phyloP scores from a whole-genome alignment of 441 rosid genomes.

The Mallotus repandus region DNA sequence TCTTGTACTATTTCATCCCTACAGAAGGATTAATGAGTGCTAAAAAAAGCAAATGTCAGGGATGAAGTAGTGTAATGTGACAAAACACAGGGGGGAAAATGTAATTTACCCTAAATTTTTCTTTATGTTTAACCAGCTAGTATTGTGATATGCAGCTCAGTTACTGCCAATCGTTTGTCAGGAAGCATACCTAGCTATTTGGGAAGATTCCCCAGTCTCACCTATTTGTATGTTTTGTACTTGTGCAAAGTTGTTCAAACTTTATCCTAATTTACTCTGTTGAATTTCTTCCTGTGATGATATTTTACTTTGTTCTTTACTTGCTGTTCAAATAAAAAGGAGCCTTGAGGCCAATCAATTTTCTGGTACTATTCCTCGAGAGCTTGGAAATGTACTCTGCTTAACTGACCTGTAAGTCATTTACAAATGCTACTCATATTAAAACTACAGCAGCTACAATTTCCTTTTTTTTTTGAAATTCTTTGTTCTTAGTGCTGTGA shows the following conservation, averaged over 20 bases:
- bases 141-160: slow-evolving; percentile 14
- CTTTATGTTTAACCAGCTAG: not conserved
- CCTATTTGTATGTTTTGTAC: slow-evolving; percentile 5
- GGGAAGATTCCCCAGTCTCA: slow-evolving; percentile 3
- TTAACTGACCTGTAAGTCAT: not conserved
- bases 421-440: not conserved
- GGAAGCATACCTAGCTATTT: slow-evolving; percentile 11
- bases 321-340: slow-evolving; percentile 1
- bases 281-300: not conserved
- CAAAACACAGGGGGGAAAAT: too few relatives aligned
- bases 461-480: not conserved
- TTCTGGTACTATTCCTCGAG: slow-evolving; percentile 14
- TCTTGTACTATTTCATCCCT: too few relatives aligned
- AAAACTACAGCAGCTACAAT: not conserved
- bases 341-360: slow-evolving; percentile 17
- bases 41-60: too few relatives aligned
- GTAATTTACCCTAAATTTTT: too few relatives aligned
- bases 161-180: slow-evolving; percentile 11
- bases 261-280: not conserved
- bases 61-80: too few relatives aligned
- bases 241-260: not conserved
- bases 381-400: slow-evolving; percentile 18
- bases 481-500: not conserved
- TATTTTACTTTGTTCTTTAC: not conserved
- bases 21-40: too few relatives aligned